Evolutionary conservation across 805 yeast genomes (phyloP).

Genomic region (Yarrowia porcina): DNA sequence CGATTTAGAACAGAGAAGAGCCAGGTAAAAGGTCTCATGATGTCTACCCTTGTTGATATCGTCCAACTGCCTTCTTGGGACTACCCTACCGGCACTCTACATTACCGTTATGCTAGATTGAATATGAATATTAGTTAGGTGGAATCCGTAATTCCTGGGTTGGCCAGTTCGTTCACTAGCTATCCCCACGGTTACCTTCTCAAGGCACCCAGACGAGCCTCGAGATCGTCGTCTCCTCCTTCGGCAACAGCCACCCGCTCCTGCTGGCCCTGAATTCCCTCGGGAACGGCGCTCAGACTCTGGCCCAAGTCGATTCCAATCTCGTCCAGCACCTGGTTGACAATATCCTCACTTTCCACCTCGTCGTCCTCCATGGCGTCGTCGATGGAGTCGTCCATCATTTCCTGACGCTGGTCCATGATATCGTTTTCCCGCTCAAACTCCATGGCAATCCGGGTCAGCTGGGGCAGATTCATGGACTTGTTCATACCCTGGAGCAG

Average conservation of each 20-base stretch:
- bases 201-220: slow-evolving; percentile 80
- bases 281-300: slow-evolving; percentile 48
- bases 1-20: too few relatives aligned
- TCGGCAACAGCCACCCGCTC: slow-evolving; percentile 54
- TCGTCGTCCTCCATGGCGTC: slow-evolving; percentile 92
- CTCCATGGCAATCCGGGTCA: slow-evolving; percentile 88
- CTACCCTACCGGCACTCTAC: too few relatives aligned
- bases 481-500: slow-evolving; percentile 82
- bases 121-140: not conserved
- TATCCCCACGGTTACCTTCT: slow-evolving; percentile 45
- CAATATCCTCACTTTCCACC: slow-evolving; percentile 77
- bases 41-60: too few relatives aligned
- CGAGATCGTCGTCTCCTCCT: slow-evolving; percentile 76
- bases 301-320: slow-evolving; percentile 80
- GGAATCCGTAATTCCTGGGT: not conserved
- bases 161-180: not conserved
- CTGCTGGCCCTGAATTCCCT: slow-evolving; percentile 37
- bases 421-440: slow-evolving; percentile 91
- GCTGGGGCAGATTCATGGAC: slow-evolving; percentile 84
- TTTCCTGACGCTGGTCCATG: slow-evolving; percentile 98
- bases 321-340: slow-evolving; percentile 88
- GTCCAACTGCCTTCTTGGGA: too few relatives aligned
- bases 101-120: not conserved
- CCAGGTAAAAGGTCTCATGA: too few relatives aligned
- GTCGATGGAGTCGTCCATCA: slow-evolving; percentile 97